A percentile compares a stretch with the other conserved stretches of the same genome.
Evolutionary conservation across 768 basidiomycete species (phyloP).

Genomic region (Chalciporus sphaerocephalus): DNA sequence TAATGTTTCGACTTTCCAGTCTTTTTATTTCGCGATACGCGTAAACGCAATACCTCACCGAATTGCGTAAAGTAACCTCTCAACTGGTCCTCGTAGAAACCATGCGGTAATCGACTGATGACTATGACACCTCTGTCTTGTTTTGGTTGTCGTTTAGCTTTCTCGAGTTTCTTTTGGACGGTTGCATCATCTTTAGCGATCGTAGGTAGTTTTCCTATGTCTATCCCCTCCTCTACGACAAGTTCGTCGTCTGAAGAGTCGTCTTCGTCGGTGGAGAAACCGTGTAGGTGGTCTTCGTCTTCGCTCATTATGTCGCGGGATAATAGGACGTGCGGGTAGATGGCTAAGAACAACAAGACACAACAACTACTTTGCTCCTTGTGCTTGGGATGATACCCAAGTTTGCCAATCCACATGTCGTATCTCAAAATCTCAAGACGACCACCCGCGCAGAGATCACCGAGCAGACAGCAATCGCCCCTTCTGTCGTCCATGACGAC

Average conservation of each 20-base stretch:
- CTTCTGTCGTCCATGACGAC: constrained; percentile 5
- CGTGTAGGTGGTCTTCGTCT: constrained; percentile 52
- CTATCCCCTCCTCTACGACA: constrained; percentile 52
- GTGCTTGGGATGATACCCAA: constrained; percentile 31
- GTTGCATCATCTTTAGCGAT: constrained; percentile 83
- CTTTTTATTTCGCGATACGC: constrained; percentile 94
- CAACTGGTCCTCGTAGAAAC: constrained; percentile 96
- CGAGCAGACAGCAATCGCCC: constrained; percentile 4
- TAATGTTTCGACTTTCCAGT: constrained; percentile 97
- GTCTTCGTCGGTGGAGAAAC: constrained; percentile 74
- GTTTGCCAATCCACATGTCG: constrained; percentile 46
- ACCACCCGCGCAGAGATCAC: constrained; percentile 37
- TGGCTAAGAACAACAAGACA: constrained; percentile 15
- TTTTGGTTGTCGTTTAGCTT: constrained; percentile 61
- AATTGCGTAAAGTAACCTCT: constrained; percentile 93
- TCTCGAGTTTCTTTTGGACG: constrained; percentile 62
- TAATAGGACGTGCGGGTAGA: background rate
- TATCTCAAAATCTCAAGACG: constrained; percentile 28
- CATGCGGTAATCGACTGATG: constrained; percentile 90
- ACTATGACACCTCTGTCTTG: constrained; percentile 80
- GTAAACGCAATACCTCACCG: constrained; percentile 80
- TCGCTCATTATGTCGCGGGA: constrained; percentile 16
- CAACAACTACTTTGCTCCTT: constrained; percentile 10
- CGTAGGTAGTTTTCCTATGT: constrained; percentile 74
- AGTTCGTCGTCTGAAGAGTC: constrained; percentile 78